Conservation (phyloP, 441 rosid species). For the Cnidoscolus chayamansa region DNA sequence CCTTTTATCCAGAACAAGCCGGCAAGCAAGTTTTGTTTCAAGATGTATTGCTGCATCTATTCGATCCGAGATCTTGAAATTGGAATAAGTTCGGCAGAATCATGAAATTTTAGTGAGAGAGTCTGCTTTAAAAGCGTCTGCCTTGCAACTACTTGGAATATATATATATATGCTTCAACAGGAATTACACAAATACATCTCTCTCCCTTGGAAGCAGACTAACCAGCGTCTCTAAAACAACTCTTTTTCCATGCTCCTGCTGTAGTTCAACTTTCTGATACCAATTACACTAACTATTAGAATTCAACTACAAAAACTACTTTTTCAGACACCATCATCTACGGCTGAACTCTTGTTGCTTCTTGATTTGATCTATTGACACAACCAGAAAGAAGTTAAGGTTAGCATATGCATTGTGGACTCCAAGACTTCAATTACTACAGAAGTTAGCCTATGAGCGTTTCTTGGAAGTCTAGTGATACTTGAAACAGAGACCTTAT, state of each 20-base stretch:
- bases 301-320: too few species aligned
- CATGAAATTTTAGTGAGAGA: constrained; percentile 40
- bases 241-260: constrained; percentile 82
- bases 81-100: constrained; percentile 73
- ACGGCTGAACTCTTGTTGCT: neutral
- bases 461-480: neutral
- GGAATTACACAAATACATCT: constrained; percentile 34
- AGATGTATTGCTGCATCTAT: constrained; percentile 63
- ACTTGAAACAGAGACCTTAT: constrained; percentile 50
- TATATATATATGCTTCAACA: too few species aligned
- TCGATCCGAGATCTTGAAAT: constrained; percentile 31
- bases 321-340: neutral
- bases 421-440: neutral
- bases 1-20: constrained; percentile 77
- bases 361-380: neutral
- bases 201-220: constrained; percentile 77
- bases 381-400: neutral
- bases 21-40: constrained; percentile 75
- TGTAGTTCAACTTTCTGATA: constrained; percentile 58
- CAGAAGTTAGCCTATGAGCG: neutral
- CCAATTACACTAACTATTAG: too few species aligned
- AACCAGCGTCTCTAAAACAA: constrained; percentile 62
- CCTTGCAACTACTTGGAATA: too few species aligned
- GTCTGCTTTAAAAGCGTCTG: too few species aligned
- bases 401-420: neutral